These are phyloP conservation scores for Tulasnella calospora DNA, from an alignment of 768 basidiomycete species.

Conservation along the genomic window DNA sequence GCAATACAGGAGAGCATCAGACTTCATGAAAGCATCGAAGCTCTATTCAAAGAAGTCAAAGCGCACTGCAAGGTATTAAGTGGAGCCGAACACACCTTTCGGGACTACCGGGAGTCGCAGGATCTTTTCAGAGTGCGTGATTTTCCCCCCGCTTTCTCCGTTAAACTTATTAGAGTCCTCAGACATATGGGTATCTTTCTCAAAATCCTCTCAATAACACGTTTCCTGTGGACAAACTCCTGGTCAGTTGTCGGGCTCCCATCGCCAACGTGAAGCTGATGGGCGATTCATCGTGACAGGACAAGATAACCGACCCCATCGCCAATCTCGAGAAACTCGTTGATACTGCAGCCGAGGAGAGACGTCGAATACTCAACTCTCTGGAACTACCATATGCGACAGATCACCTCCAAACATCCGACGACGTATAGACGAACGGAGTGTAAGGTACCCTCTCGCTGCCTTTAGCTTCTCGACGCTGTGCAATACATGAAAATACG, in stretches of 20 bases:
- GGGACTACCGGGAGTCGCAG: background rate
- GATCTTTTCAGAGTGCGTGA: background rate
- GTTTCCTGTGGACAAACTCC: background rate
- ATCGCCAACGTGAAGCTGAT: background rate
- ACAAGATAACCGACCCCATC: background rate
- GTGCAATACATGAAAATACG: too few relatives aligned
- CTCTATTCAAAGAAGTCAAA: background rate
- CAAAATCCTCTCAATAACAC: background rate
- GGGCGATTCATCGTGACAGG: background rate
- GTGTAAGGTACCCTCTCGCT: too few relatives aligned
- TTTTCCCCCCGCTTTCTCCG: background rate
- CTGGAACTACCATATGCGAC: background rate
- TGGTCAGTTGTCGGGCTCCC: background rate
- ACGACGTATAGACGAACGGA: too few relatives aligned
- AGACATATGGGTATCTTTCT: background rate
- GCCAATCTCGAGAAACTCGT: background rate
- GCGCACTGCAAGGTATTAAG: background rate
- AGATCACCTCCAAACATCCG: too few relatives aligned
- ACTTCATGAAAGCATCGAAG: background rate
- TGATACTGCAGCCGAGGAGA: background rate
- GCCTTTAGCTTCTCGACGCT: too few relatives aligned
- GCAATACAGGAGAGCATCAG: background rate
- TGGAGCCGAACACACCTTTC: background rate
- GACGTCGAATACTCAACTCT: background rate
- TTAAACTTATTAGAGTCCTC: background rate